Percentiles rank a stretch among this genome's conserved stretches.
phyloP scores from a whole-genome alignment of 768 basidiomycete genomes.

The Rhizopogon vinicolor region DNA sequence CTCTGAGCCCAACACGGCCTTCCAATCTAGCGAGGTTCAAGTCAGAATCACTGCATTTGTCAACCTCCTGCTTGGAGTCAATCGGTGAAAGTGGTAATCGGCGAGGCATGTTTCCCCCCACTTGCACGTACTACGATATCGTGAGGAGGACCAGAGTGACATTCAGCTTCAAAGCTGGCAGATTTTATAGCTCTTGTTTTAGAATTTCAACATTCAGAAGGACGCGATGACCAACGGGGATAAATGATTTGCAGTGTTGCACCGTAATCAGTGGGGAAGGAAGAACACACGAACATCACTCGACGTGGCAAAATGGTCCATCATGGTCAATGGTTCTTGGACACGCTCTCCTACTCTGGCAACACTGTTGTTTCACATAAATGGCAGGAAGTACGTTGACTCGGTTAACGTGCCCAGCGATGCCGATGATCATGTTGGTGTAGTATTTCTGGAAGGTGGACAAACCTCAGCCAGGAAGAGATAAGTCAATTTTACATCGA shows the following conservation, averaged over 20 bases:
- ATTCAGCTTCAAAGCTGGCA: neutral
- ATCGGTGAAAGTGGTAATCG: neutral
- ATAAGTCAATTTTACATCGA: too few relatives aligned
- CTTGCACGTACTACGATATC: neutral
- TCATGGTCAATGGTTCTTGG: too few relatives aligned
- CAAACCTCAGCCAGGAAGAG: too few relatives aligned
- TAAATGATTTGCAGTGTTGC: neutral
- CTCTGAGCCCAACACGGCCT: slow-evolving; percentile 20
- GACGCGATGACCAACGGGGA: neutral
- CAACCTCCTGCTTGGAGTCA: neutral
- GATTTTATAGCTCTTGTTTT: neutral
- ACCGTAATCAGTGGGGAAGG: too few relatives aligned
- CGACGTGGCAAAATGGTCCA: neutral
- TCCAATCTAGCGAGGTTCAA: slow-evolving; percentile 12
- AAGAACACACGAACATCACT: neutral
- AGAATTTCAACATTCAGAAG: neutral
- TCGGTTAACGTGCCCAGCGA: too few relatives aligned
- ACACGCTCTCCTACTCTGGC: too few relatives aligned
- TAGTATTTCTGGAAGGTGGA: too few relatives aligned
- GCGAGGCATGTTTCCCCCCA: neutral
- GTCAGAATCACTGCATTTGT: neutral
- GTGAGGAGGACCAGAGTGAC: neutral
- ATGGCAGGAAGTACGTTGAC: too few relatives aligned
- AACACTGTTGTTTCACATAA: too few relatives aligned
- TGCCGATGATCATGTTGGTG: too few relatives aligned